Evolutionary conservation across 176 grass and related monocot species (phyloP).

Genomic region (Raddia distichophylla): DNA sequence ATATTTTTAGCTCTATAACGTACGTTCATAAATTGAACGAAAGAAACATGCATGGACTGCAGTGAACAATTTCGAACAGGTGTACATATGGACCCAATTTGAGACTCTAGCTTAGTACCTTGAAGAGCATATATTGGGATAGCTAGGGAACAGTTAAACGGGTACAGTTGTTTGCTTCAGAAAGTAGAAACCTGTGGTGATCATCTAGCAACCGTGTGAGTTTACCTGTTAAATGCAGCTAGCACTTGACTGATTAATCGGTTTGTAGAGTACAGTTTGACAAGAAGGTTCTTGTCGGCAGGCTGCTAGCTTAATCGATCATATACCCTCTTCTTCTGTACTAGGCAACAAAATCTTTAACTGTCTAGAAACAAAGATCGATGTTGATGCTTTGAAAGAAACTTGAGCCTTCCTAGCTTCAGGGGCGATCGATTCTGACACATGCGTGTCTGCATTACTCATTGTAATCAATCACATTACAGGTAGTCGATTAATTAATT

Average conservation of each 20-base stretch:
- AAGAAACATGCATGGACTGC: background rate
- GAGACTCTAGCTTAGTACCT: background rate
- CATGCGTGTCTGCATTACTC: background rate
- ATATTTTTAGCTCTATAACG: background rate
- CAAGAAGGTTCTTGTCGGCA: background rate
- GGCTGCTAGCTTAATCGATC: background rate
- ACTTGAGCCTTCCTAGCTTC: background rate
- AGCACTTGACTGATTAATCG: background rate
- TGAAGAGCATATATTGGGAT: background rate
- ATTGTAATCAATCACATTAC: background rate
- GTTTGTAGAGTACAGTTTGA: background rate
- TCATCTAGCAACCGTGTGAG: too few species aligned
- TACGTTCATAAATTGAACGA: background rate
- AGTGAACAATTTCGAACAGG: background rate
- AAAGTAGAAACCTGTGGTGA: background rate
- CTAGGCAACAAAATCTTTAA: background rate
- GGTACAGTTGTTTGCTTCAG: background rate
- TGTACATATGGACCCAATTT: background rate
- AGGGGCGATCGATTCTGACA: background rate
- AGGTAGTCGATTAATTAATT: background rate
- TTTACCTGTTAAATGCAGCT: background rate
- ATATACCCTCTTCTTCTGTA: background rate
- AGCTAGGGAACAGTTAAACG: background rate
- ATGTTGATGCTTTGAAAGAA: conserved; percentile 9
- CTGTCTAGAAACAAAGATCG: background rate